Conservation (phyloP, 2,329 filamentous ascomycete genomes). For the Pseudogymnoascus sp. region DNA sequence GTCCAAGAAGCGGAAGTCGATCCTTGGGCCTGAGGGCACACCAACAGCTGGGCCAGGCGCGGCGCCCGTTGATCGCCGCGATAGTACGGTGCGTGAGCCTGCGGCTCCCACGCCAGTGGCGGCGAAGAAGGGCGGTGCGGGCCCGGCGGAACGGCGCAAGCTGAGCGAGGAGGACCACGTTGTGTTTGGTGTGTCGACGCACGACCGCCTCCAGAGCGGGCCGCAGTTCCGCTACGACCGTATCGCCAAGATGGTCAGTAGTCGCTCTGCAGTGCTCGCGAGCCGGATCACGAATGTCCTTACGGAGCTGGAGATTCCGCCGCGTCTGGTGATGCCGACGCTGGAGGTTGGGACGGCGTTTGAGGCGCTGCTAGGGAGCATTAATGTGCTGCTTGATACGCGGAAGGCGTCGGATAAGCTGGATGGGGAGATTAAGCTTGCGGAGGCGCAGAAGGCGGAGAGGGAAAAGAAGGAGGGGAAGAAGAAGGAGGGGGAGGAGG, state of each 20-base stretch:
- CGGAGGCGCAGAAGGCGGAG: slow-evolving; percentile 46
- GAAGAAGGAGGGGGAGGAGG: neutral
- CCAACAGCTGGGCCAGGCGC: slow-evolving; percentile 32
- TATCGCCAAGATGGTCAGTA: slow-evolving; percentile 69
- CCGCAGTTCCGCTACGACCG: slow-evolving; percentile 85
- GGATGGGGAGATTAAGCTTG: slow-evolving; percentile 60
- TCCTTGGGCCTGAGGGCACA: slow-evolving; percentile 54
- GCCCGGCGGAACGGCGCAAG: slow-evolving; percentile 53
- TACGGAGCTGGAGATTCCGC: slow-evolving; percentile 62
- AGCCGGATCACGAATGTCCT: slow-evolving; percentile 67
- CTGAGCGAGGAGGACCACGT: slow-evolving; percentile 69
- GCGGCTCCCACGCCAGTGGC: slow-evolving; percentile 30
- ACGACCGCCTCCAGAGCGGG: slow-evolving; percentile 78
- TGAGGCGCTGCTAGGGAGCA: slow-evolving; percentile 61
- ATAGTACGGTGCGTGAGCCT: slow-evolving; percentile 28
- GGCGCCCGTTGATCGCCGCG: slow-evolving; percentile 26
- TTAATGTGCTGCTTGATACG: slow-evolving; percentile 63
- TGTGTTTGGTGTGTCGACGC: slow-evolving; percentile 75
- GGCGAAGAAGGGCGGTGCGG: slow-evolving; percentile 28
- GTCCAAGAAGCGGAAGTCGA: slow-evolving; percentile 76
- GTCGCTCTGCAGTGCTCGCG: slow-evolving; percentile 70
- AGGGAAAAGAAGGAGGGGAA: slow-evolving; percentile 28
- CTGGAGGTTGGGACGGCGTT: slow-evolving; percentile 63
- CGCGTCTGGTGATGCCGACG: slow-evolving; percentile 67
- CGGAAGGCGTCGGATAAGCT: slow-evolving; percentile 71